Evolutionary conservation across 2,329 filamentous ascomycete genomes (phyloP), one percentile per base, ranked within the genome.

Genomic region (Alternaria novae-zelandiae): DNA sequence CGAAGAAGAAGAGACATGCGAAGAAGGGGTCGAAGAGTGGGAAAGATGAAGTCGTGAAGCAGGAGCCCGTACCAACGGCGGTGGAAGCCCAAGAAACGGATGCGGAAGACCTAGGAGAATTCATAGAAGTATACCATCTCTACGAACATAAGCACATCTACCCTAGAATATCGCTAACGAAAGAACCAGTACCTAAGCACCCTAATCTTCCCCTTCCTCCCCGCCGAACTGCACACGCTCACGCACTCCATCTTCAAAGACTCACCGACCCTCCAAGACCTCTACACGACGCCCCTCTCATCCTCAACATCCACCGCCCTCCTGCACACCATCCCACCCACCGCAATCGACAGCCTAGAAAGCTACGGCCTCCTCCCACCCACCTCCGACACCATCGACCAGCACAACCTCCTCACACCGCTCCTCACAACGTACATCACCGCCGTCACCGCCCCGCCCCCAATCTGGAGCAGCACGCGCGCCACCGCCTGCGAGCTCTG

Each of bases 51-150:
- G 59, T 61, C 11, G 50, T 47, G 15, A 50, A 23, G 17, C 66
- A 65, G 15, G 59, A 66, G 41, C 66, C 60, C 9, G 36, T 23
- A 8, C 36, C 50, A 12, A 25, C 60, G n/a, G 50, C 61, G 13
- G 55, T 15, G 62, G 64, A 61, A 57, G 50, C 61, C 32, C 47
- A 57, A 41, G 13, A 49, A 70, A 56, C 57, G 74, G 83, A 87
- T 69, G 87, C 86, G 6, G 90, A 91, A 69, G 92, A 94, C 58
- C 81, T 96, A 21, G 87, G 88, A 25, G 93, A 96, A 1, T 96
- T 96, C 79, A 89, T 92, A 57, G 89, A 94, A 70, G 86, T 88
- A 82, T 43, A 21, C 7, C 26, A 23, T 17, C n/a, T 12, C 11
- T 36, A 72, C 25, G 6, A 57, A 44, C 57, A 44, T 41, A 25